These are phyloP conservation scores for Phaeotremella fagi DNA, from an alignment of 768 basidiomycete species.

Conservation along the genomic window DNA sequence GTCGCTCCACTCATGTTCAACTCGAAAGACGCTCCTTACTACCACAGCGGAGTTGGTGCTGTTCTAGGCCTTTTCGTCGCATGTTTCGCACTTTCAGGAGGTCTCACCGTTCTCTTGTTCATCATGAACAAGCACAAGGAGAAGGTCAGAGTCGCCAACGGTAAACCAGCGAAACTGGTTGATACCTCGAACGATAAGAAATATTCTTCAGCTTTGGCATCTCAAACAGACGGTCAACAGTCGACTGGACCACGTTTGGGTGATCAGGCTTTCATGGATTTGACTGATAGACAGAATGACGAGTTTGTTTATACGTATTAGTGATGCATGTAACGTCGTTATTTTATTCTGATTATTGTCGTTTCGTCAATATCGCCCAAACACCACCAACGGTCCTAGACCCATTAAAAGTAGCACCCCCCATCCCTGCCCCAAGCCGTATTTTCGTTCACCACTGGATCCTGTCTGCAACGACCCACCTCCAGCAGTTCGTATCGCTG, in stretches of 20 bases:
- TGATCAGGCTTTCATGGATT: constrained; percentile 16
- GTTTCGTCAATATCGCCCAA: too few species aligned
- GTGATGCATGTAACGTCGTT: too few species aligned
- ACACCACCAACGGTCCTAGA: too few species aligned
- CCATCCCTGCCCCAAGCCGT: too few species aligned
- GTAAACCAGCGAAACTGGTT: constrained; percentile 41
- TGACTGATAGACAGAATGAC: constrained; percentile 11
- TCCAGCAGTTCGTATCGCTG: background rate
- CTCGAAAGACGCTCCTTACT: constrained; percentile 32
- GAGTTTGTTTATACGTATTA: constrained; percentile 1
- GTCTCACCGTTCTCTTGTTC: constrained; percentile 17
- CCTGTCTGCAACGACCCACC: background rate
- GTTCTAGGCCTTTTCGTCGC: constrained; percentile 37
- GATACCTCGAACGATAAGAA: constrained; percentile 33
- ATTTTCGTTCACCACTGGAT: too few species aligned
- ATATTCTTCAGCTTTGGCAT: constrained; percentile 3
- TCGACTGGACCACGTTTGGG: constrained; percentile 1
- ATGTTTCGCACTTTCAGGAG: constrained; percentile 7
- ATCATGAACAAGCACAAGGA: constrained; percentile 41
- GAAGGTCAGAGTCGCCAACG: constrained; percentile 37
- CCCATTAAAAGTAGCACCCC: too few species aligned
- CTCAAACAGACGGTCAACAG: background rate
- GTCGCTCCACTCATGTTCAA: constrained; percentile 46
- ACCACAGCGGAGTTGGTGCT: constrained; percentile 28
- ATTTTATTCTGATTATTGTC: too few species aligned